Evolutionary conservation across 805 yeast genomes (phyloP).

Genomic region (Lachancea fermentati): DNA sequence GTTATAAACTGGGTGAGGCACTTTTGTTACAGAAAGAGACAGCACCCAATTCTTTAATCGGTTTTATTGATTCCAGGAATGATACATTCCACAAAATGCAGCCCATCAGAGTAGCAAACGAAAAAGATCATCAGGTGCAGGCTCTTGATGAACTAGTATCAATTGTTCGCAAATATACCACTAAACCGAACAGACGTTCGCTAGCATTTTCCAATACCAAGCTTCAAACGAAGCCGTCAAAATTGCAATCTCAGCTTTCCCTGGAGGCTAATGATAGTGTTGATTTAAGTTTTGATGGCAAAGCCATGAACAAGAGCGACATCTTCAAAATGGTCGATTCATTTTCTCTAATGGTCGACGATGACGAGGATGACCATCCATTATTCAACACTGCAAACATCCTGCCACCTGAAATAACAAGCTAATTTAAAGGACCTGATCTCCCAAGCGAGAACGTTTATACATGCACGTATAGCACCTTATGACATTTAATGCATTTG

Average conservation of each 20-base stretch:
- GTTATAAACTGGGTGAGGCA: constrained; percentile 2
- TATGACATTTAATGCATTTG: constrained; percentile 1
- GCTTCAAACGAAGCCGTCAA: neutral
- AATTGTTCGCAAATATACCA: neutral
- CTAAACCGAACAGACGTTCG: constrained; percentile 1
- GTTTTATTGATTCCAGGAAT: constrained; percentile 11
- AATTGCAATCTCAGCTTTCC: neutral
- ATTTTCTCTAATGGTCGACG: constrained; percentile 32
- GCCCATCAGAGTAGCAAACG: constrained; percentile 14
- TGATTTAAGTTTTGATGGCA: constrained; percentile 42
- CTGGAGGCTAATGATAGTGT: constrained; percentile 25
- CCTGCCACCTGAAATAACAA: constrained; percentile 15
- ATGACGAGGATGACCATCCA: constrained; percentile 22
- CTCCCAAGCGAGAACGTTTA: neutral
- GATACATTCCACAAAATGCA: constrained; percentile 10
- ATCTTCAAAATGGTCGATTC: constrained; percentile 38
- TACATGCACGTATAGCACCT: neutral
- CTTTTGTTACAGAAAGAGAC: constrained; percentile 1
- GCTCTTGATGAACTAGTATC: constrained; percentile 10
- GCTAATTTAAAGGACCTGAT: neutral
- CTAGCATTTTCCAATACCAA: constrained; percentile 1
- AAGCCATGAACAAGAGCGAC: constrained; percentile 40
- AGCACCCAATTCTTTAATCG: neutral
- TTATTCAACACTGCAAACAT: constrained; percentile 11
- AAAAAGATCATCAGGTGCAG: constrained; percentile 4